A percentile compares a stretch with the other conserved stretches of the same genome.
phyloP scores from a whole-genome alignment of 2,329 filamentous ascomycete genomes.

The Colletotrichum trifolii region DNA sequence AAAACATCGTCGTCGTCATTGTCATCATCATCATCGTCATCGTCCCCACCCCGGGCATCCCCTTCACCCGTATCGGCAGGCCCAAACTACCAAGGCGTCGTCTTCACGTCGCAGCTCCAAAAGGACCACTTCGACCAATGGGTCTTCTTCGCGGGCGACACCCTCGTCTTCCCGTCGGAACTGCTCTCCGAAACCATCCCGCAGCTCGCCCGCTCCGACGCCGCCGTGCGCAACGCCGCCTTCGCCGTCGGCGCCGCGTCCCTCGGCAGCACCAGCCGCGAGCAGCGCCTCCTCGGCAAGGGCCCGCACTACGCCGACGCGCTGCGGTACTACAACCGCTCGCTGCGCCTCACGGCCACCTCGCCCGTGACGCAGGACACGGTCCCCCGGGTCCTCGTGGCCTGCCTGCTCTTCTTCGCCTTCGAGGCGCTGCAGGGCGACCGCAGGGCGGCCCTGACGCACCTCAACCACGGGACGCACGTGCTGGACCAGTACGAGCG shows the following conservation, averaged over 20 bases:
- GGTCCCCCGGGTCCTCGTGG: conserved; percentile 41
- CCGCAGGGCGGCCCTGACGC: conserved; percentile 51
- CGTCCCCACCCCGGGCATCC: not conserved
- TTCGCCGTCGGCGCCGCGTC: conserved; percentile 51
- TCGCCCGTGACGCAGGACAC: conserved; percentile 13
- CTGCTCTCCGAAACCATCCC: conserved; percentile 37
- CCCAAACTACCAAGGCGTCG: conserved; percentile 28
- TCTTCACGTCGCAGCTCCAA: conserved; percentile 28
- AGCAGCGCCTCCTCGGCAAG: conserved; percentile 15
- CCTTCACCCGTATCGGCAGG: conserved; percentile 16
- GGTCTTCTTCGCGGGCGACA: conserved; percentile 19
- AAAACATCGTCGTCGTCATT: not conserved
- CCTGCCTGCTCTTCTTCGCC: conserved; percentile 54
- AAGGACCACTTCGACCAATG: conserved; percentile 29
- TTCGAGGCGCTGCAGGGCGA: conserved; percentile 54
- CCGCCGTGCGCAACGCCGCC: conserved; percentile 50
- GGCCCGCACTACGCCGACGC: conserved; percentile 20
- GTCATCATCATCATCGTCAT: conserved; percentile 8
- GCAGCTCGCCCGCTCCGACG: conserved; percentile 29
- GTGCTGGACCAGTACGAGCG: conserved; percentile 21
- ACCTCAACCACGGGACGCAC: conserved; percentile 48
- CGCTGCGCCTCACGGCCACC: conserved; percentile 11
- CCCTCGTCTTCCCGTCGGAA: conserved; percentile 25
- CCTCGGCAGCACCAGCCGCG: conserved; percentile 10
- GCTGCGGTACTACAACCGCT: conserved; percentile 24